A percentile compares a stretch with the other conserved stretches of the same genome.
These are phyloP conservation scores for Cantharellus cinnabarinus DNA, from an alignment of 768 basidiomycete species.

Conservation along the genomic window DNA sequence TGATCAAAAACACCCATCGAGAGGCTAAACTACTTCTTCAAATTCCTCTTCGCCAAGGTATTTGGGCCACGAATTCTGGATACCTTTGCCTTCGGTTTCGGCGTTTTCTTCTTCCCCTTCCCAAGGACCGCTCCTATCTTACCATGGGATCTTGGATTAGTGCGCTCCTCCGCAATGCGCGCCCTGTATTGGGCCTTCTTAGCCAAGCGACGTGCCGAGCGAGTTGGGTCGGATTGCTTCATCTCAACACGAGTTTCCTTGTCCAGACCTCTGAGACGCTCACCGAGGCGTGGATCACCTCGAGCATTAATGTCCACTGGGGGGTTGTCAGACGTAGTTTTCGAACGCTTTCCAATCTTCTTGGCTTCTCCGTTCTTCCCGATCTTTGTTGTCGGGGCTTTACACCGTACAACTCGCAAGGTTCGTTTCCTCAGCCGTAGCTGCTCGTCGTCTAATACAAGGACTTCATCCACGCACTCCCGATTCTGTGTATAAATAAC, in stretches of 20 bases:
- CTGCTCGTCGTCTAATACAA: slow-evolving; percentile 54
- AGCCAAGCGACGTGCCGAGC: slow-evolving; percentile 63
- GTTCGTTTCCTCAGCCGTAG: slow-evolving; percentile 88
- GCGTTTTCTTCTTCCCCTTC: slow-evolving; percentile 9
- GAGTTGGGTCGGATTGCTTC: slow-evolving; percentile 62
- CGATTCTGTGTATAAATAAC: slow-evolving; percentile 37
- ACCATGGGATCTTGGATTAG: neutral
- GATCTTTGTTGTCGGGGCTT: slow-evolving; percentile 15
- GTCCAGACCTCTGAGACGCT: slow-evolving; percentile 50
- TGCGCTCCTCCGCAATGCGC: neutral
- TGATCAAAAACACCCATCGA: no score
- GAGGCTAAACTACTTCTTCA: neutral
- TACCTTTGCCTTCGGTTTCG: neutral
- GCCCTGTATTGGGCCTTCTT: slow-evolving; percentile 39
- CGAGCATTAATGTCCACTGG: slow-evolving; percentile 1
- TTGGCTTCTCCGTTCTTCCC: no score
- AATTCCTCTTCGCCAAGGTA: neutral
- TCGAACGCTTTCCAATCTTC: neutral
- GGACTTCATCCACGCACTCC: slow-evolving; percentile 78
- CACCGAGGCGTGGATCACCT: slow-evolving; percentile 67
- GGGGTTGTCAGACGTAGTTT: slow-evolving; percentile 7
- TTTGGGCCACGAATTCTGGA: neutral
- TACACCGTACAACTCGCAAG: slow-evolving; percentile 79
- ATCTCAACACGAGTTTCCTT: slow-evolving; percentile 73
- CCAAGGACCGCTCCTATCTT: slow-evolving; percentile 1